Evolutionary conservation across 2,329 filamentous ascomycete species (phyloP), one percentile per base, ranked within the genome.

Genomic region (Botrytis tulipae): DNA sequence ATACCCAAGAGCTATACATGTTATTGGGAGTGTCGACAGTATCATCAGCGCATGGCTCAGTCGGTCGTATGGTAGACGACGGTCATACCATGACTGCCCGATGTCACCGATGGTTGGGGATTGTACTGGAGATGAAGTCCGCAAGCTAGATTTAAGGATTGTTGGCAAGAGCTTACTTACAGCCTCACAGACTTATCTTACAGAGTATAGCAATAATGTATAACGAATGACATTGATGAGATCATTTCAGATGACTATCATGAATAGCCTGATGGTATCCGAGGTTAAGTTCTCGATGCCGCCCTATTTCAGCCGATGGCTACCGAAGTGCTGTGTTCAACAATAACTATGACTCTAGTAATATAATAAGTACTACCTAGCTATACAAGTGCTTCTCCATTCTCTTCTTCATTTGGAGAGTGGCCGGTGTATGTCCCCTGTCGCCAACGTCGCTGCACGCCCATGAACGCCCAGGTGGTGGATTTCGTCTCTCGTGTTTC

Each of bases 171-270:
- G n/a, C 37, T 63, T 25, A 37, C 61, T 51, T 25, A 67, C 70
- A 29, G 37, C 70, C 32, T 51, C 70, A 25, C 70, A 63, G 37
- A 51, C 60, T 66, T 54, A 62, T 51, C 16, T 67, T 32, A 35
- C 35, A 35, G 35, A 35, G 35, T 35, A 32, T 57, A 42, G 66
- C 48, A 44, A 69, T 42, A 57, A 18, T 32, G n/a, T 37, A 32
- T 32, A n/a, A 69, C 37, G 48, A 69, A 69, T 69, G 66, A 69
- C 57, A 42, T 29, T 57, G 66, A 42, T 57, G 66, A 42, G 51
- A 69, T 69, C 35, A 57, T 57, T 57, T 57, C 48, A 57, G 66
- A 42, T 69, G 66, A 57, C 37, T 57, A 44, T 32, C n/a, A 69
- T 69, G 48, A 69, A 54, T 29, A 68, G 65, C 46, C 65, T 68